Conservation (phyloP, 257 asterid species). For the Solanum verrucosum region DNA sequence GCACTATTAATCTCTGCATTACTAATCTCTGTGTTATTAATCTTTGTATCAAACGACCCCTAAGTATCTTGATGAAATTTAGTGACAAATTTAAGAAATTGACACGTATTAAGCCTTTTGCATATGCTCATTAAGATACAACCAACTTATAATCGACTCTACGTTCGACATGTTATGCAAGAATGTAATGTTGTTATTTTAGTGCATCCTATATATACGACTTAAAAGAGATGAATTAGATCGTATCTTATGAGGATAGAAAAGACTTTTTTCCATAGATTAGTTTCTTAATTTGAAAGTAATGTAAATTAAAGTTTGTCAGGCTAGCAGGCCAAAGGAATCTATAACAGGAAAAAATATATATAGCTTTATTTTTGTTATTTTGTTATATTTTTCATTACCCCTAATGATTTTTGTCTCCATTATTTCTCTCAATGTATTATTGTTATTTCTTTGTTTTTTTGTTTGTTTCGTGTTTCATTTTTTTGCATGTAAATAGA, state of each 20-base stretch:
- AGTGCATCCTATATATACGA: neutral
- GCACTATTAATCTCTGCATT: too few relatives aligned
- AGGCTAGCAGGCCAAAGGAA: neutral
- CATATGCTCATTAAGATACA: neutral
- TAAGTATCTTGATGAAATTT: neutral
- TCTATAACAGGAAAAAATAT: neutral
- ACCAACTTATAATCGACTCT: neutral
- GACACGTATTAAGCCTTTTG: neutral
- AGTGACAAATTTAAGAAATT: neutral
- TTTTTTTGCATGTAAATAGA: neutral
- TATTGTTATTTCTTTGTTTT: neutral
- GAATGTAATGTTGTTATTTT: neutral
- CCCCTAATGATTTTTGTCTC: neutral
- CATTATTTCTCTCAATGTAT: neutral
- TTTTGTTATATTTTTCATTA: neutral
- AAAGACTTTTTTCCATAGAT: neutral
- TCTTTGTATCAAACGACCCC: too few relatives aligned
- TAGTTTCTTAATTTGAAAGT: neutral
- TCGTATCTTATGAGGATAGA: neutral
- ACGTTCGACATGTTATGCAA: neutral
- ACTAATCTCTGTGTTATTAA: too few relatives aligned
- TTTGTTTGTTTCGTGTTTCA: neutral
- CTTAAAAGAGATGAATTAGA: neutral
- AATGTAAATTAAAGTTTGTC: neutral
- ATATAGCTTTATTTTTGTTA: neutral